A percentile compares a stretch with the other conserved stretches of the same genome.
phyloP scores from a whole-genome alignment of 768 basidiomycete genomes.

The Cystofilobasidium bisporidii region DNA sequence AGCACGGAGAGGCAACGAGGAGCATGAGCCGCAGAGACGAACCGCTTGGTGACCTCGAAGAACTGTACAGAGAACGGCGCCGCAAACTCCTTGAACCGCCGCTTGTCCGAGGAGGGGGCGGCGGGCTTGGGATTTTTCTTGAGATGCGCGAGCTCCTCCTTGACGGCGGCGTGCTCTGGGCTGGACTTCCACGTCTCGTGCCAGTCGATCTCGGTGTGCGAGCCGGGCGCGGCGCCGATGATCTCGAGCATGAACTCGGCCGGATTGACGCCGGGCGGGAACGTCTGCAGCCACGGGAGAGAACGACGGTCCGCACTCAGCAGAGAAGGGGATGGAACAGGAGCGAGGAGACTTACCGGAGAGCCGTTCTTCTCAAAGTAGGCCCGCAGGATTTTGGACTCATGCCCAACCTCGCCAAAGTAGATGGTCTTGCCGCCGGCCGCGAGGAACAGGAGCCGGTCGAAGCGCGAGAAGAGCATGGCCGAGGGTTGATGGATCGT shows the following conservation, averaged over 20 bases:
- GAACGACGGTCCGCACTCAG: no score
- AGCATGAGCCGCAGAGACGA: not conserved
- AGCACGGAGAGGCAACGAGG: not conserved
- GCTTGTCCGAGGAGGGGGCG: not conserved
- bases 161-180: constrained; percentile 46
- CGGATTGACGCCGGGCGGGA: constrained; percentile 66
- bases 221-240: constrained; percentile 55
- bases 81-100: constrained; percentile 1
- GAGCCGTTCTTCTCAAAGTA: constrained; percentile 41
- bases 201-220: constrained; percentile 48
- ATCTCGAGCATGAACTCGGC: constrained; percentile 48
- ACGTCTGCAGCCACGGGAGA: constrained; percentile 46
- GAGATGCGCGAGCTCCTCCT: constrained; percentile 27
- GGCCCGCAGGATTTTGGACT: constrained; percentile 65
- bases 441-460: constrained; percentile 39
- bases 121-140: constrained; percentile 39
- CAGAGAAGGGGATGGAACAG: no score
- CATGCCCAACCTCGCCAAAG: constrained; percentile 73
- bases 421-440: constrained; percentile 81
- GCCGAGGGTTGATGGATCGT: constrained; percentile 56
- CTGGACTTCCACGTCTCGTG: constrained; percentile 49
- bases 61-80: not conserved
- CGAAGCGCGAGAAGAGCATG: constrained; percentile 73
- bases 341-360: no score
- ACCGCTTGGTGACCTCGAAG: not conserved